Evolutionary conservation across 148 eudicot genomes (phyloP), one percentile per base, ranked within the genome.

Genomic region (Gaultheria prostrata): DNA sequence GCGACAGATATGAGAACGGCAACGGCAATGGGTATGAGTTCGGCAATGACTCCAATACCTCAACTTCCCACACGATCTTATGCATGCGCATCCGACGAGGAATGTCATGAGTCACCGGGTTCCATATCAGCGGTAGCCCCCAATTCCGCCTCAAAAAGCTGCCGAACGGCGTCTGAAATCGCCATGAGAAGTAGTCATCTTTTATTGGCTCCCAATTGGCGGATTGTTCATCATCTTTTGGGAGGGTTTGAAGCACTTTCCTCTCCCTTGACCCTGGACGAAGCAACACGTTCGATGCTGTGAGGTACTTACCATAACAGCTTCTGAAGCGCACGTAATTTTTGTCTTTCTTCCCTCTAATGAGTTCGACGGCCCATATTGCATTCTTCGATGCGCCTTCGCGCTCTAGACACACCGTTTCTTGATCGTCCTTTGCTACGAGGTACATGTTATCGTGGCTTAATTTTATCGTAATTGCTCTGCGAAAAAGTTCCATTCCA

Each of bases 41-140:
- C 6, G 72, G 18, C 72, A 13, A 28, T 5, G 35, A 35, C 72
- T 67, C 72, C 35, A 67, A 0, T 35, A 67, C 72, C 72, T 67
- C 72, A 28, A 67, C 18, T 2, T 30, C 72, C 72, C 72, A 67
- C 72, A 67, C 30, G 8, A 67, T 35, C 20, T 67, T 67, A 2
- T 67, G 39, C 2, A 67, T 28, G 0, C 72, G 33, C 72, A 30
- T 67, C 39, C 0, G 35, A 3, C 72, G 72, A 12, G 72, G 39
- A 67, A 67, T 30, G 35, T 67, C 72, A 14, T 67, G 72, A 13
- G 72, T 67, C 72, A 67, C 72, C 6, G 72, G 72, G 39, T 67
- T 67, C 72, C 72, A 30, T 1, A 67, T 12, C 1, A 39, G 72
- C 39, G 72, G 35, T 12, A 67, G 8, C 8, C 72, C 72, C 72